These are phyloP conservation scores for Candida golubevii DNA, from an alignment of 805 yeast genomes.

Conservation along the genomic window DNA sequence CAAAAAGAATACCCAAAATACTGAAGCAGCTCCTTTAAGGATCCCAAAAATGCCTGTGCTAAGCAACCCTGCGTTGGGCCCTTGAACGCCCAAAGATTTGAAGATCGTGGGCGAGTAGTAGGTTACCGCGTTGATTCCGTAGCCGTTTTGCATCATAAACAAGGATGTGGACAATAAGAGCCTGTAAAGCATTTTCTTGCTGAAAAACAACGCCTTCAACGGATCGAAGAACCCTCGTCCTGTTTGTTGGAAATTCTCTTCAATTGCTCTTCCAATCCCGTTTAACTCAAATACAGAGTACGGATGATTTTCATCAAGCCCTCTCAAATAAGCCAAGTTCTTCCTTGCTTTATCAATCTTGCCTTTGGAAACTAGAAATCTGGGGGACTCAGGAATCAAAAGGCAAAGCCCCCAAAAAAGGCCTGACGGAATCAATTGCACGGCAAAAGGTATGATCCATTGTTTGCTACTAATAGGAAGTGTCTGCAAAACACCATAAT, in stretches of 20 bases:
- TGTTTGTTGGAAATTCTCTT: constrained; percentile 23
- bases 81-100: constrained; percentile 45
- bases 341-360: constrained; percentile 30
- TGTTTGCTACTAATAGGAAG: constrained; percentile 33
- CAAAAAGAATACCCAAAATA: constrained; percentile 42
- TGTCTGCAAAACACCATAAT: constrained; percentile 39
- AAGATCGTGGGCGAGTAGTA: constrained; percentile 53
- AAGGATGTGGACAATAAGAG: constrained; percentile 35
- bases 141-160: constrained; percentile 43
- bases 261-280: constrained; percentile 22
- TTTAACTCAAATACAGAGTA: constrained; percentile 40
- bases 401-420: constrained; percentile 37
- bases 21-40: constrained; percentile 42
- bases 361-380: constrained; percentile 38
- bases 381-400: constrained; percentile 43
- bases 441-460: constrained; percentile 47
- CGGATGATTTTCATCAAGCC: constrained; percentile 32
- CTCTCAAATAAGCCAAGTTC: constrained; percentile 36
- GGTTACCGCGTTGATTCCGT: constrained; percentile 48
- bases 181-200: constrained; percentile 28
- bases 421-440: constrained; percentile 44
- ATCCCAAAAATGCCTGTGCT: constrained; percentile 54
- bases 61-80: constrained; percentile 41
- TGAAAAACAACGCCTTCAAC: constrained; percentile 28
- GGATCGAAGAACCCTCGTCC: constrained; percentile 41